Conservation (phyloP, 208 protist species). For the Leishmania mexicana region DNA sequence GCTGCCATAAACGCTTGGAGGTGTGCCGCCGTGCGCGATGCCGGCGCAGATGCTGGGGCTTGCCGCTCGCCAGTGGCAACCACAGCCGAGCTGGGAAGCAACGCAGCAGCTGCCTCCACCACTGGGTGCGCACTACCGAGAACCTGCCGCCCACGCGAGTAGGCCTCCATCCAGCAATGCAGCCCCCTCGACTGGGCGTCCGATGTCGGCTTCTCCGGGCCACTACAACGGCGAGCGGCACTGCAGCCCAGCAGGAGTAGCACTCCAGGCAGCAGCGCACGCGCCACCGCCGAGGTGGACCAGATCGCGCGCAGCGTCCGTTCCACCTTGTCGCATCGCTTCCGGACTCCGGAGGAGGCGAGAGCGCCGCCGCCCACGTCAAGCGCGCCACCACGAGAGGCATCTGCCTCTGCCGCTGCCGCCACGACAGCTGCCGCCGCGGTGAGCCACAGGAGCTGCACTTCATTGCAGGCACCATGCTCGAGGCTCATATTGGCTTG, state of each 20-base stretch:
- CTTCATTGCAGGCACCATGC: conserved; percentile 20
- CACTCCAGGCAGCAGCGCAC: conserved; percentile 24
- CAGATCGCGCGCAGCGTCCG: conserved; percentile 11
- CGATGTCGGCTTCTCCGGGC: not conserved
- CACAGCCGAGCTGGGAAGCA: conserved; percentile 2
- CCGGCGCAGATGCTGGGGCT: not conserved
- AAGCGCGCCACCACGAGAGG: not conserved
- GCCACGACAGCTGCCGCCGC: not conserved
- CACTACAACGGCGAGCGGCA: not conserved
- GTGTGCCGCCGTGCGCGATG: not conserved
- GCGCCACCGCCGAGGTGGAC: conserved; percentile 8
- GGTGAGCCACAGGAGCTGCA: conserved; percentile 26
- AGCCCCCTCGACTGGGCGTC: not conserved
- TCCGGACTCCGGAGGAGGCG: not conserved
- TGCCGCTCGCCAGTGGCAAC: conserved; percentile 3
- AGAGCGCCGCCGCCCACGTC: not conserved
- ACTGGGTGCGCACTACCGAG: conserved; percentile 21
- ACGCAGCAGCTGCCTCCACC: not conserved
- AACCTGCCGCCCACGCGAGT: conserved; percentile 6
- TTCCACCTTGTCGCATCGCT: conserved; percentile 14
- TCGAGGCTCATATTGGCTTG: conserved; percentile 10
- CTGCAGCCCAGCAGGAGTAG: conserved; percentile 18
- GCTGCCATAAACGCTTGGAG: not conserved
- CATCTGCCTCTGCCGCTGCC: not conserved
- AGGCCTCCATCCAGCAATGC: conserved; percentile 19